These are phyloP conservation scores for Pseudonitzschia delicatissima DNA, from an alignment of 108 stramenopile genomes.

Conservation along the genomic window DNA sequence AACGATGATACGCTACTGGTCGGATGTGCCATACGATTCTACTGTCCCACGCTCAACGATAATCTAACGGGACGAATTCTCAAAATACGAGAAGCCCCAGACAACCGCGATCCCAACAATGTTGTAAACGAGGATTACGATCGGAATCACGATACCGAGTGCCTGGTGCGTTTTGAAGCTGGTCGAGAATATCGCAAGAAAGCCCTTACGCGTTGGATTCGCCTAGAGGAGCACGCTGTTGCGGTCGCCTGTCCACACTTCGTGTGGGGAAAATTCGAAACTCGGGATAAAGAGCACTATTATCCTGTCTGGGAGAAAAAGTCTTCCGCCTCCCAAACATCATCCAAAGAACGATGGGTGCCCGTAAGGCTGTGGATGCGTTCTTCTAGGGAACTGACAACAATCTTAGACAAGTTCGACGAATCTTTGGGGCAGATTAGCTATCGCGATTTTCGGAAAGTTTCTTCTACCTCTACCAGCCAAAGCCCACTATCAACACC, in stretches of 20 bases:
- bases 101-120: constrained; percentile 31
- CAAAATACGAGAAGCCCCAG: constrained; percentile 30
- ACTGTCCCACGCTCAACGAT: constrained; percentile 57
- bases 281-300: background rate
- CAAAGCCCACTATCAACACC: background rate
- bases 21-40: constrained; percentile 60
- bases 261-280: constrained; percentile 22
- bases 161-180: constrained; percentile 67
- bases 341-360: constrained; percentile 35
- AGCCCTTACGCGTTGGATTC: constrained; percentile 56
- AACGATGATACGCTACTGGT: constrained; percentile 33
- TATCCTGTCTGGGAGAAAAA: background rate
- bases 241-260: constrained; percentile 54
- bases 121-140: constrained; percentile 7
- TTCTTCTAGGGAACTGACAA: constrained; percentile 58
- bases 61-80: constrained; percentile 78
- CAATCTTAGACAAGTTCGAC: constrained; percentile 25
- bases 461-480: background rate
- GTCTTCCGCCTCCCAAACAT: background rate
- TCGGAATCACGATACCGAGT: constrained; percentile 35
- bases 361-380: constrained; percentile 60
- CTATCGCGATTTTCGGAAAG: constrained; percentile 31
- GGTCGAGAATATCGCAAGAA: constrained; percentile 60
- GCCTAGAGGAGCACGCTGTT: constrained; percentile 73
- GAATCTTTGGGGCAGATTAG: constrained; percentile 38